phyloP scores from a whole-genome alignment of 2,329 filamentous ascomycete genomes.

The Penicillium sp. region DNA sequence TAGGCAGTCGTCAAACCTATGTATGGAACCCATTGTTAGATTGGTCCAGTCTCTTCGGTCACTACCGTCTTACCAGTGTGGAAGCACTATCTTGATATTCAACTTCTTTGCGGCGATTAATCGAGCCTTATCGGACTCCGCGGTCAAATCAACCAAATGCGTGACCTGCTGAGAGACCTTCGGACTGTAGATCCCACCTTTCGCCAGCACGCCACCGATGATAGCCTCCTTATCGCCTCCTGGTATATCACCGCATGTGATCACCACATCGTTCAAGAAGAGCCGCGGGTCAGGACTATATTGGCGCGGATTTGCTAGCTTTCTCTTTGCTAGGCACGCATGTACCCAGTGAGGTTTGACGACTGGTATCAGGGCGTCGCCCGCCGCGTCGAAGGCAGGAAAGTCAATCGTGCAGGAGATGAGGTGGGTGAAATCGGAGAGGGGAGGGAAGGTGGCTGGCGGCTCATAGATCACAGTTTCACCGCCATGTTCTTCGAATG shows the following conservation, averaged over 20 bases:
- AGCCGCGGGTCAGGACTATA: constrained; percentile 85
- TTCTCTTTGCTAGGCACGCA: constrained; percentile 58
- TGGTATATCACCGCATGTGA: constrained; percentile 77
- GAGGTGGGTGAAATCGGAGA: constrained; percentile 52
- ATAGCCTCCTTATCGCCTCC: constrained; percentile 84
- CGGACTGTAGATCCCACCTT: constrained; percentile 73
- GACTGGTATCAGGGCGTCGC: constrained; percentile 71
- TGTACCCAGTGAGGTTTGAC: constrained; percentile 75
- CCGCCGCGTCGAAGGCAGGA: constrained; percentile 67
- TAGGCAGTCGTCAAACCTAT: constrained; percentile 93
- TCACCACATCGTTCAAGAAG: constrained; percentile 75
- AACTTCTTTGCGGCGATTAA: constrained; percentile 56
- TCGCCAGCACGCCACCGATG: constrained; percentile 74
- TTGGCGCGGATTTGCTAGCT: constrained; percentile 67
- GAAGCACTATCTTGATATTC: constrained; percentile 76
- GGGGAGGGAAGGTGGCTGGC: no score
- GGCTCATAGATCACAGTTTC: no score
- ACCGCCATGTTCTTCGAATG: no score
- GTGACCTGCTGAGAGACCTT: constrained; percentile 67
- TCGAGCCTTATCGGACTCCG: constrained; percentile 59
- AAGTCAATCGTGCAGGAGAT: constrained; percentile 79
- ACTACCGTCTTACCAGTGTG: constrained; percentile 61
- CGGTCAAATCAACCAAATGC: constrained; percentile 74
- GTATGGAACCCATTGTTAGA: no score
- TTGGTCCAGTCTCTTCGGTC: no score